Base-by-base conservation (phyloP, 148 eudicot genomes). In the Vaccinium vitisidaea region DNA sequence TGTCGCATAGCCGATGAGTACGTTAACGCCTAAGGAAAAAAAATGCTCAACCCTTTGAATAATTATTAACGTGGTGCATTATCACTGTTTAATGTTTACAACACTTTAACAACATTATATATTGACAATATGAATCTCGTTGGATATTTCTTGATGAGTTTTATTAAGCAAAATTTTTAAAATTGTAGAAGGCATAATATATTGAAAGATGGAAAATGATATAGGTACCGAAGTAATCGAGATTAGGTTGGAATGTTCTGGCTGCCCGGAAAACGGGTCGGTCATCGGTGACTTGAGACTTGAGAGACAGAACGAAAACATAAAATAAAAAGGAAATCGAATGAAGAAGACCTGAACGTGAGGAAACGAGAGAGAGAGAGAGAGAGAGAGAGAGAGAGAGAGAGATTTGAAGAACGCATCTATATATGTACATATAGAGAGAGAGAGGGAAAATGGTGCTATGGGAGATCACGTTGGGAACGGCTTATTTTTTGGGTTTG, bases 401-500 rank as follows among this genome's bases (percentile, higher is more conserved):
- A 19, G 67, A 59, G 67, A 65, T 2, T 21, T n/a, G 11, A 2
- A 83, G 46, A 86, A 25, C 39, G 19, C 53, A 8, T 50, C 10
- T 50, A 8, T 9, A 50, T 48, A 55, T 1, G 12, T 65, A 76
- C 71, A 80, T 46, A 59, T 54, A 80, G 75, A 80, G 85, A 53
- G 67, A 70, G 69, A 19, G 71, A 54, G 12, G 39, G 69, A 19
- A 58, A 73, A 95, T 94, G 98, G 98, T 94, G 90, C 82, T 95
- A 54, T 96, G 99, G 99, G 99, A 94, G 88, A 91, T 96, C 13
- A 90, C 98, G 79, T 84, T 93, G 84, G 94, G 90, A 73, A 94
- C 99, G 11, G 97, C 99, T 1, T 96, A 96, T 88, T 92, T 94
- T 86, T 55, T 96, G 85, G 99, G 99, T 6, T 84, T 96, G 61